Evolutionary conservation across 805 yeast species (phyloP).

Genomic region (Nakazawaea ernobii): DNA sequence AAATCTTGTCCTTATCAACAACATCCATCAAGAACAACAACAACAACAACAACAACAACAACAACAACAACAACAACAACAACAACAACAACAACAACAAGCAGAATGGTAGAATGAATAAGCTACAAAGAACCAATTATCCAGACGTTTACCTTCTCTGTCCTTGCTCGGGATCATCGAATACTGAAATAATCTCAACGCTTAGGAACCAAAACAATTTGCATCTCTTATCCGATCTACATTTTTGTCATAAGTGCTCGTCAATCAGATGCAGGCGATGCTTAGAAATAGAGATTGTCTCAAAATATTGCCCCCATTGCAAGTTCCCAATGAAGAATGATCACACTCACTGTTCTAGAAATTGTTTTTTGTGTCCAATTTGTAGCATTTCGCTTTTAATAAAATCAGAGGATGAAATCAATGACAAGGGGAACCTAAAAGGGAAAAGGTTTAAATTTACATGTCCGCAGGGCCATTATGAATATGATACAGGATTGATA

Average conservation of each 20-base stretch:
- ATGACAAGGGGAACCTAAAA: constrained; percentile 13
- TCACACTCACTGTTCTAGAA: constrained; percentile 19
- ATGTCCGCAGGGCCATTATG: constrained; percentile 32
- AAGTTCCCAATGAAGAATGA: constrained; percentile 8
- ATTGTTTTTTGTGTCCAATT: constrained; percentile 30
- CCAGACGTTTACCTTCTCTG: neutral
- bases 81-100: neutral
- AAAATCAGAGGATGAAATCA: constrained; percentile 13
- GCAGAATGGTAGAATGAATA: neutral
- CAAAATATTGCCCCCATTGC: constrained; percentile 26
- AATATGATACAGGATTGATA: constrained; percentile 30
- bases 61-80: too few species aligned
- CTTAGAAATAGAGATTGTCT: constrained; percentile 14
- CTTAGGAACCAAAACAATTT: constrained; percentile 1
- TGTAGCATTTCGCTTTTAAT: constrained; percentile 19
- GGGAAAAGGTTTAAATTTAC: constrained; percentile 33
- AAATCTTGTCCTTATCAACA: too few species aligned
- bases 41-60: too few species aligned
- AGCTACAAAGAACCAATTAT: neutral
- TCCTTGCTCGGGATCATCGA: neutral
- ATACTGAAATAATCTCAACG: neutral
- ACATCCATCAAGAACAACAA: too few species aligned
- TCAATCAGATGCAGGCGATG: constrained; percentile 24
- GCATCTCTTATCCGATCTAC: constrained; percentile 15
- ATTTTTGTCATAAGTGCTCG: constrained; percentile 24